Evolutionary conservation across 2,329 filamentous ascomycete species (phyloP).

Genomic region (Lachnellula subtilissima): DNA sequence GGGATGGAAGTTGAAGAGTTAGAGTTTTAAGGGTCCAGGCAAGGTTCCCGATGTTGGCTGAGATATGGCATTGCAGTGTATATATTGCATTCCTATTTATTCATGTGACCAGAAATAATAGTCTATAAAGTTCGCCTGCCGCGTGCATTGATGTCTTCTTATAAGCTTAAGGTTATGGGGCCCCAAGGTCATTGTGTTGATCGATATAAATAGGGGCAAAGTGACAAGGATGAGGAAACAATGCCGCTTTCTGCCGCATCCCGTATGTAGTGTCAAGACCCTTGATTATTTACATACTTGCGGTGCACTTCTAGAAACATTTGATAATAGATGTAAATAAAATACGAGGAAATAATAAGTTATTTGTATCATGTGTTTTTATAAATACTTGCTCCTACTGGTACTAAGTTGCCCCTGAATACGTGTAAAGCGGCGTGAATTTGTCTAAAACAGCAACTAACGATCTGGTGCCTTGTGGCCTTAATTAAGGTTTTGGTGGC

Average conservation of each 20-base stretch:
- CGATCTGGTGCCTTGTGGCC: not conserved
- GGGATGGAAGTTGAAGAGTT: conserved; percentile 76
- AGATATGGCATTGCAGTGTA: not conserved
- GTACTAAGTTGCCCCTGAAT: too few species aligned
- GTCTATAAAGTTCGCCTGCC: too few species aligned
- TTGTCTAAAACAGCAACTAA: not conserved
- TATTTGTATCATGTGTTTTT: too few species aligned
- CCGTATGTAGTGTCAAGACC: not conserved
- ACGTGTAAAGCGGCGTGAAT: not conserved
- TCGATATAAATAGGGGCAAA: not conserved
- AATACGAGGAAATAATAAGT: too few species aligned
- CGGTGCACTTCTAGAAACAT: too few species aligned
- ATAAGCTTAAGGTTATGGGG: too few species aligned
- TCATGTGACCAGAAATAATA: too few species aligned
- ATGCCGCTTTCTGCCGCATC: not conserved
- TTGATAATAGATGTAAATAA: too few species aligned
- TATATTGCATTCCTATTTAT: too few species aligned
- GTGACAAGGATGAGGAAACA: not conserved
- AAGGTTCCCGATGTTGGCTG: not conserved
- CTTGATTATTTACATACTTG: too few species aligned
- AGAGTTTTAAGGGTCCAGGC: conserved; percentile 22
- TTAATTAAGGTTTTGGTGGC: not conserved
- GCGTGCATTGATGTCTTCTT: too few species aligned
- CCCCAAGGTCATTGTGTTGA: not conserved
- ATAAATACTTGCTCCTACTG: too few species aligned